A percentile compares a stretch with the other conserved stretches of the same genome.
Evolutionary conservation across 805 yeast genomes (phyloP).

Genomic region (Ogataea salicorniae): DNA sequence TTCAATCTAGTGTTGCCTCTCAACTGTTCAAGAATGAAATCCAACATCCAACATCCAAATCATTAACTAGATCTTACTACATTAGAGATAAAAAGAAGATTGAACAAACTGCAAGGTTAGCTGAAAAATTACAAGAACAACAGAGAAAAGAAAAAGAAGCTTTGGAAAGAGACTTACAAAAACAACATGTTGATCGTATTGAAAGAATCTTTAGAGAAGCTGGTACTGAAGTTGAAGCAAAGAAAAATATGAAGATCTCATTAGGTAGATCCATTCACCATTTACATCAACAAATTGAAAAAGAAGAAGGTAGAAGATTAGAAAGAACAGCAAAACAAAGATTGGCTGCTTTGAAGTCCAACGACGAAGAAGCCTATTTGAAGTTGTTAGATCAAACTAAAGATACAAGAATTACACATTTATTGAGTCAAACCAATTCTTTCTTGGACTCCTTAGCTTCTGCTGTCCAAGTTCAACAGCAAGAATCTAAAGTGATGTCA

Average conservation of each 20-base stretch:
- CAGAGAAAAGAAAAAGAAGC: conserved; percentile 56
- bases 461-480: conserved; percentile 75
- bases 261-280: conserved; percentile 35
- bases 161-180: conserved; percentile 46
- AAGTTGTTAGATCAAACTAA: conserved; percentile 80
- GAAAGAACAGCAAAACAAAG: conserved; percentile 85
- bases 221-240: conserved; percentile 28
- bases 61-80: conserved; percentile 65
- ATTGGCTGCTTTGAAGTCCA: conserved; percentile 79
- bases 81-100: conserved; percentile 65
- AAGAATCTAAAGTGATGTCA: conserved; percentile 37
- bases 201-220: conserved; percentile 29
- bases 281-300: conserved; percentile 56
- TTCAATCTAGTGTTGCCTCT: conserved; percentile 33
- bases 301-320: conserved; percentile 68
- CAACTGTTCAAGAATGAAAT: conserved; percentile 52
- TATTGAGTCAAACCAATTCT: conserved; percentile 71
- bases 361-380: conserved; percentile 84
- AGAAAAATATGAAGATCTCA: conserved; percentile 24
- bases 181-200: conserved; percentile 40
- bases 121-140: conserved; percentile 70
- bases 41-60: conserved; percentile 51
- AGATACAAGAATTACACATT: conserved; percentile 81
- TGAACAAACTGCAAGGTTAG: conserved; percentile 68
- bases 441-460: conserved; percentile 75